Evolutionary conservation across 2,329 filamentous ascomycete species (phyloP).

Genomic region (Ophidiomyces ophidiicola): DNA sequence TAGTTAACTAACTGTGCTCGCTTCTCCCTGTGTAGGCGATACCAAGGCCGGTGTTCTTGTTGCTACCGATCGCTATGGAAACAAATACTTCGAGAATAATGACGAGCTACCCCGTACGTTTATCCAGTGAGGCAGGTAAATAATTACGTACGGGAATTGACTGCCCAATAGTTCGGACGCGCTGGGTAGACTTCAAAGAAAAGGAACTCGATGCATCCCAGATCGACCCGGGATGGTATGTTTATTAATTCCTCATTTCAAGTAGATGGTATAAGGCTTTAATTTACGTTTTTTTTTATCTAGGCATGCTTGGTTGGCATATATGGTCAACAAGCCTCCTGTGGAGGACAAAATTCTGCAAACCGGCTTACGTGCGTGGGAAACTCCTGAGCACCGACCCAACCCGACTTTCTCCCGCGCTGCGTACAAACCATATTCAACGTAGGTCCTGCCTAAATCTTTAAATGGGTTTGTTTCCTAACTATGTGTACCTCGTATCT

Average conservation of each 20-base stretch:
- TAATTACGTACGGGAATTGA: neutral
- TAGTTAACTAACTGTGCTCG: neutral
- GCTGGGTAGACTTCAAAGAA: conserved; percentile 95
- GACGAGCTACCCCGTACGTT: conserved; percentile 74
- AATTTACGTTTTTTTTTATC: conserved; percentile 7
- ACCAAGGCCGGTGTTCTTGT: conserved; percentile 87
- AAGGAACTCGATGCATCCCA: conserved; percentile 54
- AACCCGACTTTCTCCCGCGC: conserved; percentile 64
- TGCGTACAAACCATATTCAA: conserved; percentile 88
- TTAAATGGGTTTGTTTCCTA: neutral
- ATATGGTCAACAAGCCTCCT: conserved; percentile 79
- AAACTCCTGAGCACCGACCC: conserved; percentile 57
- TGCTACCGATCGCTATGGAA: conserved; percentile 78
- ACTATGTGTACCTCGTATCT: conserved; percentile 3
- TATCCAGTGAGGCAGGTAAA: conserved; percentile 11
- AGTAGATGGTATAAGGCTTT: neutral
- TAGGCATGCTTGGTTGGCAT: conserved; percentile 93
- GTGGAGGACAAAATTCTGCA: conserved; percentile 60
- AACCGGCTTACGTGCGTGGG: conserved; percentile 59
- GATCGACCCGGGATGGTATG: conserved; percentile 78
- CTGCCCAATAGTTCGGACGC: conserved; percentile 58
- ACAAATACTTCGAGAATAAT: conserved; percentile 93
- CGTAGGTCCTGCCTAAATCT: conserved; percentile 49
- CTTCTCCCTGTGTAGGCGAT: conserved; percentile 53
- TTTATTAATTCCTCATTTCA: neutral